Conservation (phyloP, 2,329 filamentous ascomycete species). For the Cladosporium phlei region DNA sequence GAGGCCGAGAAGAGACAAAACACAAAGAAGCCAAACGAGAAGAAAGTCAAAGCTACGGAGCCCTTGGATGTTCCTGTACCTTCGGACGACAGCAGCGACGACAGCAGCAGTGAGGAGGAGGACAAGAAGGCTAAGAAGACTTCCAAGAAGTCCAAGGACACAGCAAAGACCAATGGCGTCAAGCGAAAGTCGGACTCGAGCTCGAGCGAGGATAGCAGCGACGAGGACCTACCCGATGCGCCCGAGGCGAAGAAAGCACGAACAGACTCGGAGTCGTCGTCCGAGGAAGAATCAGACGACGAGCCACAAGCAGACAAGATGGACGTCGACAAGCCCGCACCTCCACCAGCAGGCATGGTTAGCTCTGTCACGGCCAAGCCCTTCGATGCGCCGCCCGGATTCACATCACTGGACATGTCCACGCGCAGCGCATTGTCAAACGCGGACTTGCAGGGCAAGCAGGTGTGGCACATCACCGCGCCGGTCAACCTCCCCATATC, state of each 20-base stretch:
- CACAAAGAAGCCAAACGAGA: constrained; percentile 19
- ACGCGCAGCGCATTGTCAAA: constrained; percentile 38
- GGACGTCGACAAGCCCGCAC: constrained; percentile 12
- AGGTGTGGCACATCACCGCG: constrained; percentile 76
- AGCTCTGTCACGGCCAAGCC: constrained; percentile 20
- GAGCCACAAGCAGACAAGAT: constrained; percentile 9
- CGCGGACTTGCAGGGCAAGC: constrained; percentile 61
- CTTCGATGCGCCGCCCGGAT: constrained; percentile 38
- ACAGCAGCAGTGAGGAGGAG: constrained; percentile 12
- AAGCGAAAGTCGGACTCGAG: constrained; percentile 25
- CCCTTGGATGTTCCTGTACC: constrained; percentile 24
- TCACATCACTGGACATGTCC: constrained; percentile 44
- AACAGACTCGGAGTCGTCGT: constrained; percentile 11
- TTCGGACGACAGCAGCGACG: constrained; percentile 14
- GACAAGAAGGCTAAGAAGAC: constrained; percentile 12
- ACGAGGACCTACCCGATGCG: constrained; percentile 11
- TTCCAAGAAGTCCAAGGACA: constrained; percentile 11
- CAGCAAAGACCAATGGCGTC: constrained; percentile 26
- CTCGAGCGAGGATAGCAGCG: constrained; percentile 15
- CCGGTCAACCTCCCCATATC: constrained; percentile 66
- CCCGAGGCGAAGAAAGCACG: constrained; percentile 12
- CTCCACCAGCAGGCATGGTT: constrained; percentile 6
- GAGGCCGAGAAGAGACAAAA: constrained; percentile 25
- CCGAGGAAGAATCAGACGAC: constrained; percentile 6
- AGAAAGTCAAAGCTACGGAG: constrained; percentile 22